Evolutionary conservation across 2,329 filamentous ascomycete species (phyloP).

Genomic region (Basipetospora chlamydospora): DNA sequence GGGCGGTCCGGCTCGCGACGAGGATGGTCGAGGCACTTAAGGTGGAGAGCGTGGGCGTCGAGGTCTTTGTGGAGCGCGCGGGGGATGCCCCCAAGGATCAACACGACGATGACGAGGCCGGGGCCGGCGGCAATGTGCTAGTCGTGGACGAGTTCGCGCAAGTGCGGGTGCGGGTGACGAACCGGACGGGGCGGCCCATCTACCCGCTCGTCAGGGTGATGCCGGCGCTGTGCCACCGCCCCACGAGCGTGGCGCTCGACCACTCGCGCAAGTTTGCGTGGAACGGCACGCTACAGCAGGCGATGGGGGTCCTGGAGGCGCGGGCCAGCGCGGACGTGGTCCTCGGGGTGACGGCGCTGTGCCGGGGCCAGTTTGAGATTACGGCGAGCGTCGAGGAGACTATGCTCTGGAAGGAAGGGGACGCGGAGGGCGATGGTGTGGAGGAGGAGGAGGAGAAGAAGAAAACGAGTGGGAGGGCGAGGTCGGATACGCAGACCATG

Average conservation of each 20-base stretch:
- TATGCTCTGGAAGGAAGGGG: slow-evolving; percentile 29
- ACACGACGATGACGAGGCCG: slow-evolving; percentile 19
- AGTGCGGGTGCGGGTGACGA: slow-evolving; percentile 56
- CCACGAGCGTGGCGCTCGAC: slow-evolving; percentile 60
- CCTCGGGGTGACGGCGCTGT: slow-evolving; percentile 61
- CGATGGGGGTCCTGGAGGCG: slow-evolving; percentile 47
- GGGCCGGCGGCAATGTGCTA: slow-evolving; percentile 13
- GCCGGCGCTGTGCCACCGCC: slow-evolving; percentile 60
- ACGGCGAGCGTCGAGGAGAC: slow-evolving; percentile 72
- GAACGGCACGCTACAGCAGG: slow-evolving; percentile 71
- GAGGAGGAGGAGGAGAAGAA: slow-evolving; percentile 13
- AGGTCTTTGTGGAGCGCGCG: slow-evolving; percentile 36
- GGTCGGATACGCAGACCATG: slow-evolving; percentile 41
- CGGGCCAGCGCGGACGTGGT: slow-evolving; percentile 44
- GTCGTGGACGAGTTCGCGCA: slow-evolving; percentile 44
- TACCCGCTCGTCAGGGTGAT: slow-evolving; percentile 61
- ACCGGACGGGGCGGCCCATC: slow-evolving; percentile 54
- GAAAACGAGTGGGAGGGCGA: slow-evolving; percentile 16
- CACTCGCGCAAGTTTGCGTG: slow-evolving; percentile 69
- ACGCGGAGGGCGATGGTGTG: slow-evolving; percentile 14
- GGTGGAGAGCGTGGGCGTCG: slow-evolving; percentile 62
- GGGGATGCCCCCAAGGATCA: slow-evolving; percentile 12
- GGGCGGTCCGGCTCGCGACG: slow-evolving; percentile 55
- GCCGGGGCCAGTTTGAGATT: slow-evolving; percentile 70
- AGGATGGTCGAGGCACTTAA: slow-evolving; percentile 75